Evolutionary conservation across 2,329 filamentous ascomycete species (phyloP).

Genomic region (Hypoxylon sp.): DNA sequence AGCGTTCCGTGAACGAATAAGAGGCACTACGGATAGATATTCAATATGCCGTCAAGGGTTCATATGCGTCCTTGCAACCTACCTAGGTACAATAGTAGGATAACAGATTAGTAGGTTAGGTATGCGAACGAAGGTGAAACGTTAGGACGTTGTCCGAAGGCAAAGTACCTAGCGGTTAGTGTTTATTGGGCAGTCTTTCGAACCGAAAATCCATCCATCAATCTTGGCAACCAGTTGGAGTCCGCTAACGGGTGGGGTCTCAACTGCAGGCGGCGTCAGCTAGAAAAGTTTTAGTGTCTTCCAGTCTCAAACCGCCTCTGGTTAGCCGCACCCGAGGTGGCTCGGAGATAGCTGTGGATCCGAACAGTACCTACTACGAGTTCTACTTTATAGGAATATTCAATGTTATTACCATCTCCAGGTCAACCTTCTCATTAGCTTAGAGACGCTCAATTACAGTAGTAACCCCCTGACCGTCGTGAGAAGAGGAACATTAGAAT

Average conservation of each 20-base stretch:
- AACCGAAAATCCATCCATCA: background rate
- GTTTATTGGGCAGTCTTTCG: background rate
- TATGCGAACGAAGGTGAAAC: slow-evolving; percentile 11
- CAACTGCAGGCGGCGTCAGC: slow-evolving; percentile 31
- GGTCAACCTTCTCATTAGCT: slow-evolving; percentile 1
- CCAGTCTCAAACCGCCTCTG: slow-evolving; percentile 25
- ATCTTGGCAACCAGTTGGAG: slow-evolving; percentile 2
- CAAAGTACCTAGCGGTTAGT: slow-evolving; percentile 2
- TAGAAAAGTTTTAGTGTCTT: no score
- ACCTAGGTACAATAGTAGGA: no score
- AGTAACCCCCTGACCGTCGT: background rate
- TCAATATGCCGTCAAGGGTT: slow-evolving; percentile 17
- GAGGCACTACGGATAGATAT: slow-evolving; percentile 26
- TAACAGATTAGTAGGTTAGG: no score
- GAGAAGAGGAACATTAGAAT: background rate
- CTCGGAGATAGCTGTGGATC: slow-evolving; percentile 10
- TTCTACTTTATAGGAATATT: no score
- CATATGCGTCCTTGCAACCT: slow-evolving; percentile 21
- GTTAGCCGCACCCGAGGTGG: slow-evolving; percentile 9
- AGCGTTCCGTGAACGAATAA: slow-evolving; percentile 30
- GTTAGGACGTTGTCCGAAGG: slow-evolving; percentile 11
- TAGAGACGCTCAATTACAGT: background rate
- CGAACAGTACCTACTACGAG: no score
- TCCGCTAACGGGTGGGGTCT: slow-evolving; percentile 26
- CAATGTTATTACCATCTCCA: slow-evolving; percentile 10